phyloP scores from a whole-genome alignment of 768 basidiomycete species.

The Mycena alexandri region DNA sequence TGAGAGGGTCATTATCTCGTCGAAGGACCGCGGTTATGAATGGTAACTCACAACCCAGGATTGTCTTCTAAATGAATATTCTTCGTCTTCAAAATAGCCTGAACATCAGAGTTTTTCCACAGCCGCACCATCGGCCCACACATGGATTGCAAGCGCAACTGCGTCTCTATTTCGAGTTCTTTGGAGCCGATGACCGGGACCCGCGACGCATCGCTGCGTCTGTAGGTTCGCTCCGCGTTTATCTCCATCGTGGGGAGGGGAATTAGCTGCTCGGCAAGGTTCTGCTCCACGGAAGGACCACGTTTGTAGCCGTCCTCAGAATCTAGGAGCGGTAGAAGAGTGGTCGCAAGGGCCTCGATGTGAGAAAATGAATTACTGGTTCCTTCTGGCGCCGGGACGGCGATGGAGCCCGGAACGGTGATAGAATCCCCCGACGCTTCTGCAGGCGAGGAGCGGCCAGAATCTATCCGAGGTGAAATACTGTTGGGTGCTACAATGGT shows the following conservation, averaged over 20 bases:
- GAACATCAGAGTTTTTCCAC: neutral
- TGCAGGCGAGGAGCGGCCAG: neutral
- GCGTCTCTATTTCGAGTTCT: neutral
- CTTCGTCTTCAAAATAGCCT: neutral
- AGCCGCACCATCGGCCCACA: neutral
- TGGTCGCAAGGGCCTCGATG: neutral
- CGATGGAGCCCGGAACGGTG: neutral
- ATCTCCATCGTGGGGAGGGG: neutral
- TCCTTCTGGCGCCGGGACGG: no score
- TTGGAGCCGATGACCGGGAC: neutral
- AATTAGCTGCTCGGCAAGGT: neutral
- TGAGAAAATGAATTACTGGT: neutral
- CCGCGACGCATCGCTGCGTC: neutral
- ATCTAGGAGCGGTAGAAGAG: neutral
- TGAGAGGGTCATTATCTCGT: neutral
- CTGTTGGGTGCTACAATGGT: no score
- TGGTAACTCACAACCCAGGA: neutral
- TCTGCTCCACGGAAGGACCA: neutral
- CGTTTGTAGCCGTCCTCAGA: neutral
- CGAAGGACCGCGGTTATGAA: no score
- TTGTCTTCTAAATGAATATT: neutral
- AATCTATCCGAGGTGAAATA: neutral
- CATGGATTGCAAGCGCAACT: neutral
- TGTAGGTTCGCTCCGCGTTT: no score
- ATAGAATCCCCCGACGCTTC: neutral